Evolutionary conservation across 768 basidiomycete genomes (phyloP), one percentile per base, ranked within the genome.

Genomic region (Boletus insuetus): DNA sequence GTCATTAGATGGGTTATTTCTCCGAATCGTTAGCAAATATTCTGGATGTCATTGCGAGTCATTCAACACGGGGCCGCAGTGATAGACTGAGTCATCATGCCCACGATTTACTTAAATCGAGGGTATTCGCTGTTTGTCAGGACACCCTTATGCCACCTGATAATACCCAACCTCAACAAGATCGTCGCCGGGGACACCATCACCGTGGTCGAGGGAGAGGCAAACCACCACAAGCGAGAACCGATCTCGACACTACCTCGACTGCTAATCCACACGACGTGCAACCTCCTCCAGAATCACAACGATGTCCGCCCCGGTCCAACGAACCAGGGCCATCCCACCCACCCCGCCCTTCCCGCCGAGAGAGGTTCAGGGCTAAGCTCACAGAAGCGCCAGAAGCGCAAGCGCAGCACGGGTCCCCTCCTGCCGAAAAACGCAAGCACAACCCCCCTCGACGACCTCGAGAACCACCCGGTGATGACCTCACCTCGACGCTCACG

Each of bases 401-500:
- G 1, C 56, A 43, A 39, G 45, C 49, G 1, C 59, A 60, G 20
- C 29, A 3, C n/a, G 10, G n/a, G 8, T 17, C 51, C 14, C 42
- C 39, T 39, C n/a, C 19, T 2, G 16, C 35, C 3, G 55, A 61
- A 20, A 47, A 37, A 20, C 42, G 49, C 20, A 53, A 55, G 40
- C 53, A 46, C 26, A 62, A 35, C 17, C 42, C 17, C 11, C 46
- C 58, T 29, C 50, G 60, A 37, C 47, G 46, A 17, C 7, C 54
- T 1, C 58, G 56, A 10, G 64, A 56, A n/a, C 60, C 56, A 2
- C 51, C 46, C 1, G 68, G 75, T 4, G 84, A 87, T 58, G 90
- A 90, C 65, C 80, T 94, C 35, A 89, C 90, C 0, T 90, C 89
- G 6, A 80, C 77, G 4, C 82, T 94, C 52, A 88, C 79, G 17